A percentile compares a stretch with the other conserved stretches of the same genome.
Conservation (phyloP, 768 basidiomycete species). For the Coprinopsis strossmayeri region DNA sequence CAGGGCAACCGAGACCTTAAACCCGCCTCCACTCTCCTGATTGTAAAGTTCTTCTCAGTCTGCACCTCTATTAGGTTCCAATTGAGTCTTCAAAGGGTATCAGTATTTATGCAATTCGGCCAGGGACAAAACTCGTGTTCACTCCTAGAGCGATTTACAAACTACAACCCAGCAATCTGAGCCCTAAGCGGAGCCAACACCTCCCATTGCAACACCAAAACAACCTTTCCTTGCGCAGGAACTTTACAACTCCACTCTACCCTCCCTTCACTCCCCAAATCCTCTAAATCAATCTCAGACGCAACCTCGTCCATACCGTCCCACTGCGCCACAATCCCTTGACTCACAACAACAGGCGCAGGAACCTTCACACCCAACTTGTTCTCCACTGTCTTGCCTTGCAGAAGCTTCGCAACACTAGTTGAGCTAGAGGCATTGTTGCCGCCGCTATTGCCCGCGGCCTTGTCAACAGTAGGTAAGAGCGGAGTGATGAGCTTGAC, state of each 20-base stretch:
- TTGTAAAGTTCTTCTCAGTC: too few species aligned
- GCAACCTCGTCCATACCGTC: conserved; percentile 26
- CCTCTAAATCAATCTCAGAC: conserved; percentile 17
- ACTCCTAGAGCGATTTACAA: too few species aligned
- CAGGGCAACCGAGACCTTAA: too few species aligned
- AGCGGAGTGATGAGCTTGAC: conserved; percentile 33
- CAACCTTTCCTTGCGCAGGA: conserved; percentile 23
- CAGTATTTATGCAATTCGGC: too few species aligned
- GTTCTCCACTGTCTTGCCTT: background rate
- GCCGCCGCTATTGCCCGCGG: background rate
- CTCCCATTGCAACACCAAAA: conserved; percentile 33
- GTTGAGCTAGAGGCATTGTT: too few species aligned
- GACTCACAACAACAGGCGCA: conserved; percentile 15
- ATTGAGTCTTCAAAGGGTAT: too few species aligned
- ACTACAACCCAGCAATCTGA: too few species aligned
- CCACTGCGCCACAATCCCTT: conserved; percentile 32
- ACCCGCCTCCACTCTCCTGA: too few species aligned
- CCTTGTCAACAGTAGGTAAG: background rate
- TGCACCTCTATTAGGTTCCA: too few species aligned
- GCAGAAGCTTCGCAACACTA: too few species aligned
- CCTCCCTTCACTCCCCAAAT: conserved; percentile 26
- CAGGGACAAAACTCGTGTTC: too few species aligned
- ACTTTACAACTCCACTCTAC: conserved; percentile 26
- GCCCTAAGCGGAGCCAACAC: too few species aligned
- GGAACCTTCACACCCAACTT: conserved; percentile 16